Evolutionary conservation across 139 green algal species (phyloP), one percentile per base, ranked within the genome.

Genomic region (Chlamydomonas sp.): DNA sequence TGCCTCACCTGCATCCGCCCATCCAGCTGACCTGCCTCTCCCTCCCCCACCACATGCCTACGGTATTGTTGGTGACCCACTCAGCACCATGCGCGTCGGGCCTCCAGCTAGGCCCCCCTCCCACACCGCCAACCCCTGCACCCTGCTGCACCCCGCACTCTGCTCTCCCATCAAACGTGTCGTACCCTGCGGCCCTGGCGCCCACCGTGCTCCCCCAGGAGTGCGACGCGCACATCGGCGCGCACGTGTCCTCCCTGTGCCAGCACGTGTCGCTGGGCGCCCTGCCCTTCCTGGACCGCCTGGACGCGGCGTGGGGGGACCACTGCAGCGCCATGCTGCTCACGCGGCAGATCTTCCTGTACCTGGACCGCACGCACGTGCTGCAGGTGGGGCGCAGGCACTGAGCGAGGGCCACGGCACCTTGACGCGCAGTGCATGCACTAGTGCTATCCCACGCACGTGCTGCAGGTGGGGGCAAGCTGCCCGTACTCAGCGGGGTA

Each of bases 321-420:
- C 93, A 99, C 92, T 98, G 93, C 93, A 66, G 87, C 15, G 94
- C 97, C 89, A 96, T 98, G 91, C 94, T 99, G 68, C 95, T 95
- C 63, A 98, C 98, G 31, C 93, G 98, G 1, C 96, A 96, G 17
- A 98, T 99, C 78, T 99, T 99, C 86, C 91, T 99, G 57, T 99
- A 98, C 91, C 92, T 99, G 76, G 98, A 99, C 93, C 94, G 98
- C 80, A 97, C 96, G 2, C 96, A 98, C 77, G 97, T 99, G 62
- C 91, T 99, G 82, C 66, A 78, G 66, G 71, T 86, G 10, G 63
- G 71, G 64, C 84, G 91, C 83, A 89, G 87, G 31, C 31, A 49
- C 31, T 49, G 31, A 49, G 31, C 31, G 31, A 49, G 31, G 31
- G 31, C 31, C 31, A 49, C 31, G 31, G 31, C 31, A 49, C 31